These are phyloP conservation scores for Phanerodontia chrysosporium DNA, from an alignment of 768 basidiomycete species.

Conservation along the genomic window DNA sequence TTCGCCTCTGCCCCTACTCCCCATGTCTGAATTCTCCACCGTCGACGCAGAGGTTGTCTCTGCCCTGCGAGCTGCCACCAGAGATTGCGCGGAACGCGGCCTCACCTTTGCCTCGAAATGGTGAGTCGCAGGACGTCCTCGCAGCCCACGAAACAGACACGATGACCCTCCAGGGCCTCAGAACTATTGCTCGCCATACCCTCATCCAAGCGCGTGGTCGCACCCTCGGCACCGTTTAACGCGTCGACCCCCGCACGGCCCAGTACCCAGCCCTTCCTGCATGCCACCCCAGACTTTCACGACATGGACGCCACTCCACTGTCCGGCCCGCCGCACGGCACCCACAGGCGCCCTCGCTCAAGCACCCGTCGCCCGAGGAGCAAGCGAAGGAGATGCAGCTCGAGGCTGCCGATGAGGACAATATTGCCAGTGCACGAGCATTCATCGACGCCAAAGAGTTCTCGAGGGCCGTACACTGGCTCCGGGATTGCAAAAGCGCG, in stretches of 20 bases:
- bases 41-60: slow-evolving; percentile 45
- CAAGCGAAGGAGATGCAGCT: slow-evolving; percentile 39
- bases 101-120: slow-evolving; percentile 72
- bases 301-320: background rate
- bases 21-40: background rate
- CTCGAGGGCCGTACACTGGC: slow-evolving; percentile 60
- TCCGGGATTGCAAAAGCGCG: slow-evolving; percentile 62
- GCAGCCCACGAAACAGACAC: background rate
- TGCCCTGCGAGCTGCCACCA: slow-evolving; percentile 57
- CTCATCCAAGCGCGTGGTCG: slow-evolving; percentile 35
- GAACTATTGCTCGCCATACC: slow-evolving; percentile 68
- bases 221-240: background rate
- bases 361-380: slow-evolving; percentile 29
- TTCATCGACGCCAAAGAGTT: slow-evolving; percentile 79
- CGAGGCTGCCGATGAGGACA: slow-evolving; percentile 65
- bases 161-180: slow-evolving; percentile 55
- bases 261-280: background rate
- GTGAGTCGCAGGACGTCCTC: slow-evolving; percentile 33
- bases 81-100: slow-evolving; percentile 72
- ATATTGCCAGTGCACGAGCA: slow-evolving; percentile 64
- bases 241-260: background rate
- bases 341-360: slow-evolving; percentile 33
- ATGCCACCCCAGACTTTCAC: background rate
- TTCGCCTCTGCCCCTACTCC: background rate
- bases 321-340: slow-evolving; percentile 24